Percentiles rank a stretch among this genome's conserved stretches.
phyloP scores from a whole-genome alignment of 192 early-diverging fungal species.

The Coemansia sp. region DNA sequence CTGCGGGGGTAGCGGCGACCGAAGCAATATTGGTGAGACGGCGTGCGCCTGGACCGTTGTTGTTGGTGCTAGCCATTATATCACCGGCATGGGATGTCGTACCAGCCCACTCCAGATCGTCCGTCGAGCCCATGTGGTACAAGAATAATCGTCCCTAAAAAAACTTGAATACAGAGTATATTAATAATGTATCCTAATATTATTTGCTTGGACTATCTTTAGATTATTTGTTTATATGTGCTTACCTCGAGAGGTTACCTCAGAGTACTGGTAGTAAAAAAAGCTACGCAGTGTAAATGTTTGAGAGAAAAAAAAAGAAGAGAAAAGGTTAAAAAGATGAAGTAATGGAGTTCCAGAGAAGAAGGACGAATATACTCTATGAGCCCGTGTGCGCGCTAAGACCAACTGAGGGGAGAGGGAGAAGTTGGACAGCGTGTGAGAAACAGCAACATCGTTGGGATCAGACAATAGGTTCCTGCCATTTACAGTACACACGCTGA shows the following conservation, averaged over 20 bases:
- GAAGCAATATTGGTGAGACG: not conserved
- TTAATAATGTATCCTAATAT: not conserved
- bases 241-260: not conserved
- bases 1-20: slow-evolving; percentile 14
- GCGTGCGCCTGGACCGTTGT: not conserved
- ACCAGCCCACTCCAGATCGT: slow-evolving; percentile 45
- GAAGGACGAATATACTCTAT: not conserved
- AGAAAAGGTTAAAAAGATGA: not conserved
- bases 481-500: not conserved
- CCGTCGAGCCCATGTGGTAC: slow-evolving; percentile 20
- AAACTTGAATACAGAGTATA: slow-evolving; percentile 6
- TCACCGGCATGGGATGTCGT: slow-evolving; percentile 40
- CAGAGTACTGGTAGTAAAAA: not conserved
- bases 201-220: not conserved
- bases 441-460: not conserved
- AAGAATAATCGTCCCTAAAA: not conserved
- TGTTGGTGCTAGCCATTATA: slow-evolving; percentile 43
- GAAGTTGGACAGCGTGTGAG: not conserved
- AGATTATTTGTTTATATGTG: not conserved
- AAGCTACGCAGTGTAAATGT: slow-evolving; percentile 8
- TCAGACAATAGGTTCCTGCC: not conserved
- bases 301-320: not conserved
- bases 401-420: not conserved
- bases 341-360: not conserved
- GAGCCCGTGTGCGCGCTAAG: not conserved